Evolutionary conservation across 768 basidiomycete species (phyloP), one percentile per base, ranked within the genome.

Genomic region (Lyophyllum decastes): DNA sequence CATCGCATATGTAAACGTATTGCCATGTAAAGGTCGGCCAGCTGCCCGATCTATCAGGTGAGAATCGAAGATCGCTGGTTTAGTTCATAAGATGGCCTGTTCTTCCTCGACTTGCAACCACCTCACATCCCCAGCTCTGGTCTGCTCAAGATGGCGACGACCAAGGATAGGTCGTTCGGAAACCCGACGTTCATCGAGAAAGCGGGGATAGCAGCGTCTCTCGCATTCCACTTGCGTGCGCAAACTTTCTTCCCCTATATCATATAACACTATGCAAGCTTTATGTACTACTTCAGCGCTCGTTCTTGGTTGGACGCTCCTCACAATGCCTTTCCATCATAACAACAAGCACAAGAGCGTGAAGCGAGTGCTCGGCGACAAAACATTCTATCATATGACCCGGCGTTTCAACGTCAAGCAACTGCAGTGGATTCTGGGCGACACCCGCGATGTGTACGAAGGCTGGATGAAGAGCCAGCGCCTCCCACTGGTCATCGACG

Each of bases 341-440:
- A 58, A 52, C 35, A 71, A 71, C 53, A 57, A 53, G 48, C 54
- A 62, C 47, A 72, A 72, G 49, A 58, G 57, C 26, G 59, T 60
- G 57, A 66, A 59, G 41, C 64, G 68, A 45, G 52, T 69, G 17
- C 17, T 59, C 4, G 60, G 55, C 17, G 68, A 71, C 60, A 60
- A 60, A 9, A 7, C 33, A 1, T 59, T 66, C 49, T 58, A 65
- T 25, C 54, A 64, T 47, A 4, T 66, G 8, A 41, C 59, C 1
- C 5, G 10, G 2, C 38, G 24, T 4, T 16, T 69, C 51, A 66
- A 49, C 43, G 47, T 64, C 14, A 62, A 62, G 35, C 70, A 73
- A 56, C 56, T 73, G 58, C 69, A 70, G 45, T 60, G 56, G 55
- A 40, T 53, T 2, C 41, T 65, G 38, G 70, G 69, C 1, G 65